phyloP scores from a whole-genome alignment of 116 monocot species.

The Posidonia oceanica region DNA sequence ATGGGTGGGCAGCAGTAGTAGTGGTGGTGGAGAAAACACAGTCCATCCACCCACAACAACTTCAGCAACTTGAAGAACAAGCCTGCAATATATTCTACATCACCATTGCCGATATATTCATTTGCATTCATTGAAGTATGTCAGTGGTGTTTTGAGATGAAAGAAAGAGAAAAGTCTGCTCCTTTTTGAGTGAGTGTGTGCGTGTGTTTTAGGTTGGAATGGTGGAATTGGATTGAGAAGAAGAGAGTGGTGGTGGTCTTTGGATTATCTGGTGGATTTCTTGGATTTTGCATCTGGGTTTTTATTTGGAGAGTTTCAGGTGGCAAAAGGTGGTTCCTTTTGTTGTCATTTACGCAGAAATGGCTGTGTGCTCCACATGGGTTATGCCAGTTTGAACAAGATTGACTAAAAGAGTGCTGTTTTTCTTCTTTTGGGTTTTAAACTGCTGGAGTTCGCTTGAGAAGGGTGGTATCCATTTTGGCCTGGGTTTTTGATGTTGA shows the following conservation, averaged over 20 bases:
- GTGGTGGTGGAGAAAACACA: not conserved
- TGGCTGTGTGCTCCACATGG: not conserved
- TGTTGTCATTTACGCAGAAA: not conserved
- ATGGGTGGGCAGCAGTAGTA: not conserved
- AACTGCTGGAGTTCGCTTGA: too few species aligned
- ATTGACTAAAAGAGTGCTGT: too few species aligned
- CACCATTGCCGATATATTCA: not conserved
- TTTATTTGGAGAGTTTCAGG: conserved; percentile 8
- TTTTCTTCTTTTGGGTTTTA: too few species aligned
- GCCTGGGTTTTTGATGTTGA: too few species aligned
- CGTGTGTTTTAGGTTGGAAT: not conserved
- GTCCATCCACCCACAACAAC: not conserved
- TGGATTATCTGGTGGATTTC: not conserved
- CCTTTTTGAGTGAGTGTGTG: not conserved
- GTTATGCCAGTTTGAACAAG: too few species aligned
- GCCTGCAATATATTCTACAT: not conserved
- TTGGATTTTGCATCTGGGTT: conserved; percentile 35
- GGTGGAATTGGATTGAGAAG: not conserved
- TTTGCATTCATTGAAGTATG: not conserved
- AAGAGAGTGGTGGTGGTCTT: not conserved
- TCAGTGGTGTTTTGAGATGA: not conserved
- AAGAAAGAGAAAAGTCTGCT: not conserved
- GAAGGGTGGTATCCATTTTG: too few species aligned
- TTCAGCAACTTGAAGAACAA: not conserved
- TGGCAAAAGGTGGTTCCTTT: conserved; percentile 12